Percentiles rank a stretch among this genome's conserved stretches.
Evolutionary conservation across 2,329 filamentous ascomycete species (phyloP).

Genomic region (Fusarium napiforme): DNA sequence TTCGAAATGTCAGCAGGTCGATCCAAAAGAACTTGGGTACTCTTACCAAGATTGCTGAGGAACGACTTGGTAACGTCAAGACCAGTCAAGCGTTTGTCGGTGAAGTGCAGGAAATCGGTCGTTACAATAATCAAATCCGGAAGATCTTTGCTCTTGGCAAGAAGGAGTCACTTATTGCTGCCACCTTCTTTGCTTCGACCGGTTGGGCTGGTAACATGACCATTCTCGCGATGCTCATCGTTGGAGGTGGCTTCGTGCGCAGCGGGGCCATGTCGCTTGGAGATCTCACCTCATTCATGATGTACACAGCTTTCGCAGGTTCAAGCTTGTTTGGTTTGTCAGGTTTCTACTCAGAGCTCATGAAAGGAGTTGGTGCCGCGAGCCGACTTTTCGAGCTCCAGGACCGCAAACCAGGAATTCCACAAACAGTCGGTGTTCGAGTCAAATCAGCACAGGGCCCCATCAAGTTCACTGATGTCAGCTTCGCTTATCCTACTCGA

Average conservation of each 20-base stretch:
- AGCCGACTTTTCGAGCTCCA: slow-evolving; percentile 95
- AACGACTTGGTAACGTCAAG: slow-evolving; percentile 95
- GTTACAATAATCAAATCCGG: slow-evolving; percentile 92
- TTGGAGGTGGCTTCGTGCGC: slow-evolving; percentile 90
- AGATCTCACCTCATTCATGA: slow-evolving; percentile 94
- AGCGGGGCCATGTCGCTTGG: slow-evolving; percentile 87
- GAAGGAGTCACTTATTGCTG: slow-evolving; percentile 86
- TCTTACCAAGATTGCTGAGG: slow-evolving; percentile 96
- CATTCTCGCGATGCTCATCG: slow-evolving; percentile 87
- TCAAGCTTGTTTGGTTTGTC: slow-evolving; percentile 94
- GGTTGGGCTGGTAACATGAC: slow-evolving; percentile 97
- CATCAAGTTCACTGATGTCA: slow-evolving; percentile 87
- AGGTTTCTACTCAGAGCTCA: slow-evolving; percentile 96
- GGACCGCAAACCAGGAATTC: slow-evolving; percentile 86
- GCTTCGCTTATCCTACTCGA: slow-evolving; percentile 92
- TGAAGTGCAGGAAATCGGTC: slow-evolving; percentile 86
- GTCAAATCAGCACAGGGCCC: slow-evolving; percentile 87
- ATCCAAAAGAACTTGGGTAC: slow-evolving; percentile 95
- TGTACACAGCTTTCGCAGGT: slow-evolving; percentile 91
- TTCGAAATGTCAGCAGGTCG: slow-evolving; percentile 88
- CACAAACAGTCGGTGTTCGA: slow-evolving; percentile 82
- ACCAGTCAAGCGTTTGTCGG: slow-evolving; percentile 97
- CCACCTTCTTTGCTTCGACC: slow-evolving; percentile 87
- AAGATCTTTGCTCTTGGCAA: slow-evolving; percentile 92
- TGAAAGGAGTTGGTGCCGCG: slow-evolving; percentile 99